A percentile compares a stretch with the other conserved stretches of the same genome.
These are phyloP conservation scores for Xylariaceae sp. DNA, from an alignment of 2,329 filamentous ascomycete species.

Conservation along the genomic window DNA sequence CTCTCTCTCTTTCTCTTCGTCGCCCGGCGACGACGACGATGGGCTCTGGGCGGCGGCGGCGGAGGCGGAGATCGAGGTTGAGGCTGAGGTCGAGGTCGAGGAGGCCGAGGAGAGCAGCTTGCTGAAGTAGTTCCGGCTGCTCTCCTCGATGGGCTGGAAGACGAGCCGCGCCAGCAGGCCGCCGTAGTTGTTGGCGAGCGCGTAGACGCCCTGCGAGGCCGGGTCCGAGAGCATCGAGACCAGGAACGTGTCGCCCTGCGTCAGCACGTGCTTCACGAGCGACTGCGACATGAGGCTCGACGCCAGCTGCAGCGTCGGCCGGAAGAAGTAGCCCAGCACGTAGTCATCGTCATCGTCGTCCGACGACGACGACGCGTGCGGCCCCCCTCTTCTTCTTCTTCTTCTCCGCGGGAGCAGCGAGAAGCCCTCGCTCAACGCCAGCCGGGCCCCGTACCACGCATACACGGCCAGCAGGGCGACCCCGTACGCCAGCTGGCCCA, in stretches of 20 bases:
- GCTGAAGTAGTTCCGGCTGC: constrained; percentile 82
- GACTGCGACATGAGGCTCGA: constrained; percentile 83
- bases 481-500: constrained; percentile 77
- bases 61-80: constrained; percentile 10
- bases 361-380: constrained; percentile 1
- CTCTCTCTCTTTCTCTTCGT: not conserved
- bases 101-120: constrained; percentile 52
- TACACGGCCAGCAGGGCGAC: constrained; percentile 64
- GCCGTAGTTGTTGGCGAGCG: constrained; percentile 90
- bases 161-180: constrained; percentile 80
- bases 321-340: constrained; percentile 56
- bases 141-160: constrained; percentile 94
- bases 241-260: constrained; percentile 87
- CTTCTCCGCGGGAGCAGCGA: constrained; percentile 53
- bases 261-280: constrained; percentile 84
- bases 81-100: constrained; percentile 8
- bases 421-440: constrained; percentile 55
- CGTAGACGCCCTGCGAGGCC: constrained; percentile 81
- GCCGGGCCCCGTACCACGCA: constrained; percentile 46
- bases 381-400: constrained; percentile 8
- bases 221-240: constrained; percentile 71
- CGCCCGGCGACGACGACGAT: too few relatives aligned
- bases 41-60: too few relatives aligned
- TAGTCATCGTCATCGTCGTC: constrained; percentile 31
- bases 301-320: constrained; percentile 62